phyloP scores from a whole-genome alignment of 2,329 filamentous ascomycete species.

The Sclerotinia sclerotiorum region DNA sequence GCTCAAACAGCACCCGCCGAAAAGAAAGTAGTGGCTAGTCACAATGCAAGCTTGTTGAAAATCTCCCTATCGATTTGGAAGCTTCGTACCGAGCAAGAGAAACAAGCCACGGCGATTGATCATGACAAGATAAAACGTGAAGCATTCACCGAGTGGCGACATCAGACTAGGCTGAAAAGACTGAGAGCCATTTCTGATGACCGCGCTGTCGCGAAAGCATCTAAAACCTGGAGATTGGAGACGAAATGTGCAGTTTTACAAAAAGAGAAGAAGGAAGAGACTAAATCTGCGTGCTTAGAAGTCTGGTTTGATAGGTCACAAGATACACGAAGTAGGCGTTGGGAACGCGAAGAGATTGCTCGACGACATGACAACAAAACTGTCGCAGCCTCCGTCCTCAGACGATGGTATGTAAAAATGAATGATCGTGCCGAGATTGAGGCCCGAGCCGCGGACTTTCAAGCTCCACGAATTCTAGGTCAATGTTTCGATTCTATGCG shows the following conservation, averaged over 20 bases:
- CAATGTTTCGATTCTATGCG: slow-evolving; percentile 31
- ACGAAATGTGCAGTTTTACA: slow-evolving; percentile 42
- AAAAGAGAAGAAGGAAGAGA: slow-evolving; percentile 44
- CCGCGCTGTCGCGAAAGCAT: slow-evolving; percentile 53
- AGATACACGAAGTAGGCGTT: slow-evolving; percentile 33
- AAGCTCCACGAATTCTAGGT: slow-evolving; percentile 31
- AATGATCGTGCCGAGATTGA: slow-evolving; percentile 30
- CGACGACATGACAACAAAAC: slow-evolving; percentile 31
- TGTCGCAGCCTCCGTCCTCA: slow-evolving; percentile 31
- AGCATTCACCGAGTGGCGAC: slow-evolving; percentile 62
- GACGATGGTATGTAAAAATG: slow-evolving; percentile 33
- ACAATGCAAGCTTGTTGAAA: slow-evolving; percentile 48
- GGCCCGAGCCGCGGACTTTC: slow-evolving; percentile 29
- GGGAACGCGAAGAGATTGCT: slow-evolving; percentile 34
- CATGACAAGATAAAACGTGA: slow-evolving; percentile 54
- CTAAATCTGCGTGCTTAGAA: slow-evolving; percentile 43
- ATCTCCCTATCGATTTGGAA: slow-evolving; percentile 52
- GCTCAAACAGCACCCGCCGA: slow-evolving; percentile 34
- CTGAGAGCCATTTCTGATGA: slow-evolving; percentile 54
- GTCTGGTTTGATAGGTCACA: slow-evolving; percentile 44
- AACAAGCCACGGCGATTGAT: slow-evolving; percentile 51
- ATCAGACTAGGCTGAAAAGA: slow-evolving; percentile 54
- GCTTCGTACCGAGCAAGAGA: slow-evolving; percentile 45
- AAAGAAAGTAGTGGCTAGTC: slow-evolving; percentile 45
- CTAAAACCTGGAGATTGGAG: slow-evolving; percentile 63